Conservation (phyloP, 169 alveolate genomes). For the Theileria sp. region DNA sequence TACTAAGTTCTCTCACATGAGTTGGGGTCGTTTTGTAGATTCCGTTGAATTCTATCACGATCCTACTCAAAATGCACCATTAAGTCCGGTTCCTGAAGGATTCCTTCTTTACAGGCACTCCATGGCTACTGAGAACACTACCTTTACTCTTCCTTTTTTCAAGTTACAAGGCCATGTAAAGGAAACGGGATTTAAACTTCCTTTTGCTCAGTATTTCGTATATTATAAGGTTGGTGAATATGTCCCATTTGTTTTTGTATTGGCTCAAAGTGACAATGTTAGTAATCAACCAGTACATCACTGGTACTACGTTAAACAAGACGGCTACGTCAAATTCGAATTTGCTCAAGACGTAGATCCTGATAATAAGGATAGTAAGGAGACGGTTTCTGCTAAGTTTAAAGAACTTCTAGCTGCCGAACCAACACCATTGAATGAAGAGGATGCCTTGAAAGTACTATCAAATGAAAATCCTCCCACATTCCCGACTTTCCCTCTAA, state of each 20-base stretch:
- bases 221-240: conserved; percentile 6
- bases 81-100: conserved; percentile 13
- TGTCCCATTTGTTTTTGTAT: conserved; percentile 9
- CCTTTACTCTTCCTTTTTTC: conserved; percentile 11
- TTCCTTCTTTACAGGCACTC: conserved; percentile 19
- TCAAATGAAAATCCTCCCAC: not conserved
- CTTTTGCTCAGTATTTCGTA: conserved; percentile 5
- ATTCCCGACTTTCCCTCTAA: not conserved
- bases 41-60: not conserved
- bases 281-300: not conserved
- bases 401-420: not conserved
- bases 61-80: not conserved
- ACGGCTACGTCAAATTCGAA: not conserved
- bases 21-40: conserved; percentile 5
- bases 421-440: not conserved
- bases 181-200: not conserved
- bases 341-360: conserved; percentile 5
- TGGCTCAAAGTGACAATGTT: not conserved
- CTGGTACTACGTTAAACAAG: not conserved
- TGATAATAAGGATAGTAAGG: not conserved
- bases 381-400: not conserved
- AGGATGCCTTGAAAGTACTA: not conserved
- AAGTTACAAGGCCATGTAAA: conserved; percentile 4
- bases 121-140: conserved; percentile 12
- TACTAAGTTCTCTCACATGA: conserved; percentile 23